phyloP scores from a whole-genome alignment of 2,329 filamentous ascomycete species.

The Ascochyta fabae region DNA sequence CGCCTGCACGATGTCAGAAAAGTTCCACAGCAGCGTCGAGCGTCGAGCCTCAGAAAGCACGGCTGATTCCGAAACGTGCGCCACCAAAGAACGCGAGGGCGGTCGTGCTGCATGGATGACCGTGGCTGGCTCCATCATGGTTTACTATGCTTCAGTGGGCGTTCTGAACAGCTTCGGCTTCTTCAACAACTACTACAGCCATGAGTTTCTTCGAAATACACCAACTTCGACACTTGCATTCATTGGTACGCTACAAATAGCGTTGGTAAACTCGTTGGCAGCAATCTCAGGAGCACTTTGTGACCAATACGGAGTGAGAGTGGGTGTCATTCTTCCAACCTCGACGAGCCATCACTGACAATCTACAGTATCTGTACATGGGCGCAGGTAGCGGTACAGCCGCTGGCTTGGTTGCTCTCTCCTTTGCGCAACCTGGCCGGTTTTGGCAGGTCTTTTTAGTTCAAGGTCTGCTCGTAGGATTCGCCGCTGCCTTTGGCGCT shows the following conservation, averaged over 20 bases:
- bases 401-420: constrained; percentile 32
- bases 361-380: constrained; percentile 39
- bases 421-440: constrained; percentile 27
- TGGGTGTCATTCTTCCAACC: constrained; percentile 36
- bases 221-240: constrained; percentile 50
- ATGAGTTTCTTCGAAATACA: constrained; percentile 41
- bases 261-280: constrained; percentile 59
- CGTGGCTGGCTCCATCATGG: constrained; percentile 45
- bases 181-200: constrained; percentile 54
- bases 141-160: constrained; percentile 50
- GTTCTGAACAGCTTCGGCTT: constrained; percentile 54
- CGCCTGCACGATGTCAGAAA: constrained; percentile 24
- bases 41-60: constrained; percentile 20
- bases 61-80: constrained; percentile 34
- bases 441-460: constrained; percentile 55
- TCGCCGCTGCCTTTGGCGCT: constrained; percentile 52
- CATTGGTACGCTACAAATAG: constrained; percentile 53
- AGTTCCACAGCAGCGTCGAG: constrained; percentile 14
- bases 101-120: constrained; percentile 40
- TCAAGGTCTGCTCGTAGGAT: constrained; percentile 54
- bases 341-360: constrained; percentile 14
- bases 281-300: constrained; percentile 67
- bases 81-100: constrained; percentile 25
- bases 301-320: constrained; percentile 66
- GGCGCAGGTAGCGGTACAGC: constrained; percentile 33